Evolutionary conservation across 768 basidiomycete genomes (phyloP), one percentile per base, ranked within the genome.

Genomic region (Sutorius australiensis): DNA sequence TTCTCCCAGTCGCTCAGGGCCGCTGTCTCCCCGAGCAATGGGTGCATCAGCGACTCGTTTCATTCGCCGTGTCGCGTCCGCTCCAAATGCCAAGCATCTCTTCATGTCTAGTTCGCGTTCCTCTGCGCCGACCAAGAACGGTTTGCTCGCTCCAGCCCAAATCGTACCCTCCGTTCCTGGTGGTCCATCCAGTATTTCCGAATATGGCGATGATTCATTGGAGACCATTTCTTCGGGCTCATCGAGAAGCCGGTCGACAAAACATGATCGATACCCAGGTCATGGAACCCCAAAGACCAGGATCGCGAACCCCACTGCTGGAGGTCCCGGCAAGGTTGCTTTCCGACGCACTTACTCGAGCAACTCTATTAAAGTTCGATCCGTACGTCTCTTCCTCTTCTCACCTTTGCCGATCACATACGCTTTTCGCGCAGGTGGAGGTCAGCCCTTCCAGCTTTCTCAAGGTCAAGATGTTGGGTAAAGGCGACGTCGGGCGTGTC

Each of bases 401-500:
- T 49, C 38, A 46, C 41, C 28, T 33, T 27, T 28, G 24, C 32
- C 51, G n/a, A 38, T 17, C 39, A 37, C 39, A 37, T 49, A 12
- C 34, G 46, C 56, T 24, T 41, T 50, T 51, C 10, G 48, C 50
- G 24, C 61, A 94, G 88, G 92, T 95, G 53, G 95, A 98, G 74
- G 95, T 99, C 24, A 82, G 86, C 21, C 95, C 97, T 51, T 84
- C 84, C 44, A 94, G 92, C 70, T 99, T 99, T 73, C 80, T 88
- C 67, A 99, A 99, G 77, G 77, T 98, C 74, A 97, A 95, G 75
- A 80, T 99, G 80, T 80, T 98, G n/a, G 97, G 97, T 43, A 93
- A 97, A 70, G 97, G 97, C 42, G 97, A 99, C 72, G 97, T 99
- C 43, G 97, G 97, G 17, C 90, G 95, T 69, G 97, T 99, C 38